These are phyloP conservation scores for Athelia sp. DNA, from an alignment of 1,284 basidiomycete species.

Conservation along the genomic window DNA sequence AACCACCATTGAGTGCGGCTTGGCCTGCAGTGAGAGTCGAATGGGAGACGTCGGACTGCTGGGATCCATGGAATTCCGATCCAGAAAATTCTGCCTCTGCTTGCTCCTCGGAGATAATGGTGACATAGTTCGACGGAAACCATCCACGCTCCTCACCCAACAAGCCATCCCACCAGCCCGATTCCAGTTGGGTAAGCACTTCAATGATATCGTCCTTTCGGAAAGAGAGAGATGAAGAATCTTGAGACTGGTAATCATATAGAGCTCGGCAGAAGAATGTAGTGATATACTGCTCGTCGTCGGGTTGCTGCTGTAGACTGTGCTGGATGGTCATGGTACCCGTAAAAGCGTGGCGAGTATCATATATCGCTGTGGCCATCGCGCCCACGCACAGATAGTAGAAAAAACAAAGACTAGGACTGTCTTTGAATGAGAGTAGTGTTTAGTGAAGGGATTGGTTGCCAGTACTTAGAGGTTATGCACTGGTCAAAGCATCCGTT, in stretches of 20 bases:
- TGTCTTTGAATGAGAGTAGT: no score
- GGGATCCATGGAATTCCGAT: slow-evolving; percentile 32
- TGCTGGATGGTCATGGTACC: neutral
- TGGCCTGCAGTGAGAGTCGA: slow-evolving; percentile 39
- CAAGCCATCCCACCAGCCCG: slow-evolving; percentile 99
- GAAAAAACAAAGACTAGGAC: no score
- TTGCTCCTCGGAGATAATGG: slow-evolving; percentile 75
- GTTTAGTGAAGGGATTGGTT: no score
- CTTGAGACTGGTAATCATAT: slow-evolving; percentile 89
- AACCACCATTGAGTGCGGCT: slow-evolving; percentile 18
- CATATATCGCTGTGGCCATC: neutral
- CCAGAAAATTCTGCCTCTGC: slow-evolving; percentile 60
- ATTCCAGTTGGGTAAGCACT: slow-evolving; percentile 86
- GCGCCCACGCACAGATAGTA: neutral
- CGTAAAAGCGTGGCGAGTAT: neutral
- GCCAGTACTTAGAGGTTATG: no score
- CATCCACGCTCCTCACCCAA: slow-evolving; percentile 88
- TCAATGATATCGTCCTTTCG: slow-evolving; percentile 87
- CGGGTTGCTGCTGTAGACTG: slow-evolving; percentile 17
- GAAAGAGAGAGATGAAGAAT: slow-evolving; percentile 87
- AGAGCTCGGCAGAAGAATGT: slow-evolving; percentile 88
- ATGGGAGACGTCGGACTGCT: slow-evolving; percentile 39
- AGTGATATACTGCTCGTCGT: slow-evolving; percentile 55
- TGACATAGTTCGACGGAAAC: slow-evolving; percentile 97
- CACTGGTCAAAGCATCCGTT: no score